A percentile compares a stretch with the other conserved stretches of the same genome.
Evolutionary conservation across 148 eudicot species (phyloP).

Genomic region (Fagopyrum tataricum): DNA sequence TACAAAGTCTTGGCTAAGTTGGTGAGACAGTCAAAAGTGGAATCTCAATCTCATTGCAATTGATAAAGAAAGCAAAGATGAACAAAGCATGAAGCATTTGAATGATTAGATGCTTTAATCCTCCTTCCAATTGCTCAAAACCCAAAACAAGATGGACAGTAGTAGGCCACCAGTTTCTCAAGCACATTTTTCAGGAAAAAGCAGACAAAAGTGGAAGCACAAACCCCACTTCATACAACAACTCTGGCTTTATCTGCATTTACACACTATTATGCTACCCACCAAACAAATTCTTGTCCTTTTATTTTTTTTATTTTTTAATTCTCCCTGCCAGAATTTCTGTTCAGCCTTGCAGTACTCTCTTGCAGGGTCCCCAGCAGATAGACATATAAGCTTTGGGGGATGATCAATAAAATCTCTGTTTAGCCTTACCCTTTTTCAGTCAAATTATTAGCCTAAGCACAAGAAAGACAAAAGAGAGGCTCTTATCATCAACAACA

Average conservation of each 20-base stretch:
- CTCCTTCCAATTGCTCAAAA: neutral
- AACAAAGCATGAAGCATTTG: no score
- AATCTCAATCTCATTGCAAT: neutral
- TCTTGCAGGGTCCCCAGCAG: neutral
- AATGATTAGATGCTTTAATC: no score
- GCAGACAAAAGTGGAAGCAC: neutral
- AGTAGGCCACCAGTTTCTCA: slow-evolving; percentile 5
- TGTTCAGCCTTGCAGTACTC: neutral
- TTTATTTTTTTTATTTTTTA: neutral
- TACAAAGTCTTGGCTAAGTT: neutral
- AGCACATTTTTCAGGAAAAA: neutral
- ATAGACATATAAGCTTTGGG: slow-evolving; percentile 5
- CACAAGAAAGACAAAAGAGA: slow-evolving; percentile 4
- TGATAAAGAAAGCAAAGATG: no score
- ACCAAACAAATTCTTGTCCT: neutral
- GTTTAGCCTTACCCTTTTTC: neutral
- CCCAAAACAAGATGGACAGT: neutral
- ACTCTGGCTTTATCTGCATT: neutral
- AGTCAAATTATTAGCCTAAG: slow-evolving; percentile 7
- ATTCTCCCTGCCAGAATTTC: neutral
- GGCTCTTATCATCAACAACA: slow-evolving; percentile 1
- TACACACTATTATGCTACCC: neutral
- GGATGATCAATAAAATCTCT: neutral
- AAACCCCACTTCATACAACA: neutral
- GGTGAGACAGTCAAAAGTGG: neutral